Percentiles rank a stretch among this genome's conserved stretches.
phyloP scores from a whole-genome alignment of 331 rosid genomes.

The Saraca asoca region DNA sequence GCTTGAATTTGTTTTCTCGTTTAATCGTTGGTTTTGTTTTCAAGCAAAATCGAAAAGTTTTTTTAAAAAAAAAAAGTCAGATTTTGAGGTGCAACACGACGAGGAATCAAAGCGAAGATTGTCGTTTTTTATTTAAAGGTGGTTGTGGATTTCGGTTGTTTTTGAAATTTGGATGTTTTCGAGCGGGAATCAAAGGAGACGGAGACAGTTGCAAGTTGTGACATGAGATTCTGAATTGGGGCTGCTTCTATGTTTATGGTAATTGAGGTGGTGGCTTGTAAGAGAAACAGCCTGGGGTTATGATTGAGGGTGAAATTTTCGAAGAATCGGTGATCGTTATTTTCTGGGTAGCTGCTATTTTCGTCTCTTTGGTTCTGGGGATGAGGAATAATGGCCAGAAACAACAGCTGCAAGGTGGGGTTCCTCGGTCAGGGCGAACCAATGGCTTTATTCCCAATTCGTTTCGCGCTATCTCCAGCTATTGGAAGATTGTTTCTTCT shows the following conservation, averaged over 20 bases:
- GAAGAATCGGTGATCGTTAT: constrained; percentile 54
- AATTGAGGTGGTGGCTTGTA: constrained; percentile 43
- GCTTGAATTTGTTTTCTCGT: no score
- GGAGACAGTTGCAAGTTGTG: constrained; percentile 56
- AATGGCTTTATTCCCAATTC: constrained; percentile 80
- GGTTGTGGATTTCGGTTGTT: constrained; percentile 42
- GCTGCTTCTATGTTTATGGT: constrained; percentile 49
- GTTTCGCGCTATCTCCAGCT: constrained; percentile 81
- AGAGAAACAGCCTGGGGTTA: constrained; percentile 62
- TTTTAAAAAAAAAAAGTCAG: no score
- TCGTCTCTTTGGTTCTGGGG: constrained; percentile 63
- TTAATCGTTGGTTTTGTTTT: no score
- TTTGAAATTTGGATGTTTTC: constrained; percentile 49
- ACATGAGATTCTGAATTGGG: constrained; percentile 46
- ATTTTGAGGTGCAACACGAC: no score
- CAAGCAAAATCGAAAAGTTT: no score
- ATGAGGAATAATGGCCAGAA: constrained; percentile 85
- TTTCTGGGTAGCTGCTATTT: constrained; percentile 47
- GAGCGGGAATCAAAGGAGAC: constrained; percentile 38
- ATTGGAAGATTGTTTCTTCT: constrained; percentile 78
- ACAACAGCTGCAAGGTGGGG: constrained; percentile 73
- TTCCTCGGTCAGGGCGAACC: constrained; percentile 51
- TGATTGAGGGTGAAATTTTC: constrained; percentile 56
- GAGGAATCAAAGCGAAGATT: neutral
- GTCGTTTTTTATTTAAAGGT: constrained; percentile 27